Percentiles rank a stretch among this genome's conserved stretches.
These are phyloP conservation scores for Crithidia expoeki DNA, from an alignment of 208 protist species.

Conservation along the genomic window DNA sequence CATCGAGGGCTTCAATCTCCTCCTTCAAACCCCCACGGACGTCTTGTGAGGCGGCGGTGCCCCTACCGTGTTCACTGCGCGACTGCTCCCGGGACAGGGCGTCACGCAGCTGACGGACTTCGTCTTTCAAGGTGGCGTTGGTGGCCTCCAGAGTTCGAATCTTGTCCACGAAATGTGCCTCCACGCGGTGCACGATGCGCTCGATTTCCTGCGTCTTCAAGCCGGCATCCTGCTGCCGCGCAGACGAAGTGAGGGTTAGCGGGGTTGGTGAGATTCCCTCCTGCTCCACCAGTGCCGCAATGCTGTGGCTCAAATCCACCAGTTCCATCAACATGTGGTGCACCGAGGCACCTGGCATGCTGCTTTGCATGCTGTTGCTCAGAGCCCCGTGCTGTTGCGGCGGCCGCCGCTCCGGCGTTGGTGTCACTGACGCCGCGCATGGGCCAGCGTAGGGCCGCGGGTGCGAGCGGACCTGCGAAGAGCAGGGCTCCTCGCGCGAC, in stretches of 20 bases:
- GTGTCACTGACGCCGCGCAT: neutral
- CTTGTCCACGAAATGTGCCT: constrained; percentile 67
- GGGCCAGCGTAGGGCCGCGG: neutral
- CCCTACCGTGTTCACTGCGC: constrained; percentile 34
- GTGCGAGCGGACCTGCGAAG: constrained; percentile 4
- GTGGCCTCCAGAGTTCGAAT: constrained; percentile 42
- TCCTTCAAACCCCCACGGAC: constrained; percentile 25
- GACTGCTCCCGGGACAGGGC: constrained; percentile 68
- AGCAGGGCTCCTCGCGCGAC: neutral
- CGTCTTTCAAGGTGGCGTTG: constrained; percentile 41
- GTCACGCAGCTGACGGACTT: constrained; percentile 59
- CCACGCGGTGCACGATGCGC: constrained; percentile 81
- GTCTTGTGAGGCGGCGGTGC: constrained; percentile 1
- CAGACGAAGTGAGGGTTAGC: constrained; percentile 11
- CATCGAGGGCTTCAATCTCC: constrained; percentile 37
- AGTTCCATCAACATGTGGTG: constrained; percentile 67
- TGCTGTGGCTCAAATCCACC: constrained; percentile 69
- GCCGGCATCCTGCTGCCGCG: constrained; percentile 40
- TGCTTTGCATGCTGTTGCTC: constrained; percentile 9
- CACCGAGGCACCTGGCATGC: constrained; percentile 28
- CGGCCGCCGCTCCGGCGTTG: constrained; percentile 21
- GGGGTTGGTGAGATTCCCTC: constrained; percentile 8
- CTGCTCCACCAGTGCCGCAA: constrained; percentile 60
- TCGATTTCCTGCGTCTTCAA: constrained; percentile 84
- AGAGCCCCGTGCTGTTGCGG: neutral